Evolutionary conservation across 2,329 filamentous ascomycete genomes (phyloP).

Genomic region (Colletotrichum australisinense): DNA sequence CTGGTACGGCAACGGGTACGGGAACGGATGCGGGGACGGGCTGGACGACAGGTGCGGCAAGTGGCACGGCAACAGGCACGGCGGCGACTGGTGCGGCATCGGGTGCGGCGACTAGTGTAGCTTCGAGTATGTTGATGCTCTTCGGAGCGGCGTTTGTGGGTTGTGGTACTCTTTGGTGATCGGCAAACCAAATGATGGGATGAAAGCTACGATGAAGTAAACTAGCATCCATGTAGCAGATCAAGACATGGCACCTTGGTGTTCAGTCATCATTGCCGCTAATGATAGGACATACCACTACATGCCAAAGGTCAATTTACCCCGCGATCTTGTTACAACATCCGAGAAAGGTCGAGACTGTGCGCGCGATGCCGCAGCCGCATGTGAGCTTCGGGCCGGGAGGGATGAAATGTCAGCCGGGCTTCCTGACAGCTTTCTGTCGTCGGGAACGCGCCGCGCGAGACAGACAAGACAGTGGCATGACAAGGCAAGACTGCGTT

Average conservation of each 20-base stretch:
- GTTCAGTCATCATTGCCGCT: background rate
- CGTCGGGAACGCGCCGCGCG: background rate
- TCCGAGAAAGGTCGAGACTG: background rate
- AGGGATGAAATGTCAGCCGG: background rate
- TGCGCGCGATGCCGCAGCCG: background rate
- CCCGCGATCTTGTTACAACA: background rate
- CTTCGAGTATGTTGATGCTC: background rate
- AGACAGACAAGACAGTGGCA: background rate
- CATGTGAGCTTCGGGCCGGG: conserved; percentile 27
- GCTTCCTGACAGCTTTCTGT: conserved; percentile 7
- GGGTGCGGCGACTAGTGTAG: conserved; percentile 6
- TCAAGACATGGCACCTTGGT: background rate
- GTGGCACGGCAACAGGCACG: conserved; percentile 2
- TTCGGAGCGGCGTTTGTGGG: background rate
- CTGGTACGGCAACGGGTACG: background rate
- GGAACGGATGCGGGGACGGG: background rate
- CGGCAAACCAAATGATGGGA: background rate
- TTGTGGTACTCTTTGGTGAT: background rate
- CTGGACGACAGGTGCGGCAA: conserved; percentile 3
- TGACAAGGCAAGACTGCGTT: background rate
- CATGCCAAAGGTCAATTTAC: background rate
- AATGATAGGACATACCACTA: background rate
- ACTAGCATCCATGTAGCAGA: background rate
- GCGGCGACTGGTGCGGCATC: conserved; percentile 10
- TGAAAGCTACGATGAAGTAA: background rate